phyloP scores from a whole-genome alignment of 2,329 filamentous ascomycete genomes.

The Colletotrichum theobromicola region DNA sequence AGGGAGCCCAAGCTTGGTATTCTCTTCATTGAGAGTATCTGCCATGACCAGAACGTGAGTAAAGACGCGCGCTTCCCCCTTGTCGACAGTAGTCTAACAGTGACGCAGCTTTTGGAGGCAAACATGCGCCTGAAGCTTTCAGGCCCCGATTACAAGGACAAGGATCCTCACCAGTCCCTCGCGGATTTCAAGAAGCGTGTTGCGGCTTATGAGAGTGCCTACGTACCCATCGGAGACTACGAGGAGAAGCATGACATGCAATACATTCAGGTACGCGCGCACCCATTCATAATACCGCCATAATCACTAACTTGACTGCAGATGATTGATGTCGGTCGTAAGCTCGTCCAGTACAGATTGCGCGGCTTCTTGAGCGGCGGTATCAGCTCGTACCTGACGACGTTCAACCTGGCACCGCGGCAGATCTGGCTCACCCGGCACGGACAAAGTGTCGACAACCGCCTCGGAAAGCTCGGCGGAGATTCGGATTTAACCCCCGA shows the following conservation, averaged over 20 bases:
- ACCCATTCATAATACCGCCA: neutral
- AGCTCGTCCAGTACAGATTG: conserved; percentile 88
- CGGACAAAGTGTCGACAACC: conserved; percentile 89
- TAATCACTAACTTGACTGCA: conserved; percentile 40
- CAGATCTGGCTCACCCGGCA: conserved; percentile 99
- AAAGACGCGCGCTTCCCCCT: neutral
- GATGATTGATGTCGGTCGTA: conserved; percentile 97
- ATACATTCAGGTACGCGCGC: conserved; percentile 75
- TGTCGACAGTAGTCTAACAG: neutral
- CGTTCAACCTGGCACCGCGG: conserved; percentile 93
- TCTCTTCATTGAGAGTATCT: conserved; percentile 94
- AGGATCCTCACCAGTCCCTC: conserved; percentile 84
- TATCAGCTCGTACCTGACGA: conserved; percentile 92
- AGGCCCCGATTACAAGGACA: conserved; percentile 93
- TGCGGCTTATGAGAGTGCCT: conserved; percentile 90
- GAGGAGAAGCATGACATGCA: conserved; percentile 92
- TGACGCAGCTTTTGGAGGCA: conserved; percentile 77
- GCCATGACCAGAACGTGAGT: conserved; percentile 74
- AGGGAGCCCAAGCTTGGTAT: conserved; percentile 89
- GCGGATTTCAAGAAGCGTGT: conserved; percentile 94
- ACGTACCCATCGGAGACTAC: conserved; percentile 86
- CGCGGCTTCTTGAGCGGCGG: conserved; percentile 91
- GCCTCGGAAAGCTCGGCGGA: conserved; percentile 86
- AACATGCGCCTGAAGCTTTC: conserved; percentile 98
- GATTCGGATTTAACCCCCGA: conserved; percentile 84